Conservation (phyloP, 352 stramenopile genomes). For the Peronospora belbahrii region DNA sequence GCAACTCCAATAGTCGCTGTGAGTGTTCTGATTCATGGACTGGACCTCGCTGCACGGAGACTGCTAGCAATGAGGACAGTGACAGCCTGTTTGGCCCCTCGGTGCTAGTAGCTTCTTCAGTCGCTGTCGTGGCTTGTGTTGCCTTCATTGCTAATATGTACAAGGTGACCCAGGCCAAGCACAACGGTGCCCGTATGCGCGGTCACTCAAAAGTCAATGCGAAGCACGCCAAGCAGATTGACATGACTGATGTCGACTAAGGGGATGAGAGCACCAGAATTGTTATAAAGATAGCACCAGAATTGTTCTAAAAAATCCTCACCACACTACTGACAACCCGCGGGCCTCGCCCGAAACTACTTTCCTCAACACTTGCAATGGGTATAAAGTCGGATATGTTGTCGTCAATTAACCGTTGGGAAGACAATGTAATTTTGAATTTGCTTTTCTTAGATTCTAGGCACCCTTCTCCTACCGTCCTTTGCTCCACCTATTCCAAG, state of each 20-base stretch:
- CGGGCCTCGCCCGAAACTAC: too few relatives aligned
- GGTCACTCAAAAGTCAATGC: slow-evolving; percentile 14
- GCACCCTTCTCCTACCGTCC: too few relatives aligned
- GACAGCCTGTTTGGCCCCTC: slow-evolving; percentile 22
- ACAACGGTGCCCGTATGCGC: slow-evolving; percentile 7
- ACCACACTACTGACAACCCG: too few relatives aligned
- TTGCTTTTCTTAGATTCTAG: too few relatives aligned
- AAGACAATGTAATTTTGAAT: too few relatives aligned
- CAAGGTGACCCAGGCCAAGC: slow-evolving; percentile 24
- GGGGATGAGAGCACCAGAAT: slow-evolving; percentile 17
- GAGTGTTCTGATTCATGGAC: slow-evolving; percentile 33
- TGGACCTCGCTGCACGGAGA: slow-evolving; percentile 40
- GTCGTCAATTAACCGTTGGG: too few relatives aligned
- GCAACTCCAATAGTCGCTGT: slow-evolving; percentile 25
- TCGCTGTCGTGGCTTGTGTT: slow-evolving; percentile 10
- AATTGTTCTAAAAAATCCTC: slow-evolving; percentile 17
- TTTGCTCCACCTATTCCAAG: too few relatives aligned
- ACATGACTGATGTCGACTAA: slow-evolving; percentile 13
- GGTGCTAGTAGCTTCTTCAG: slow-evolving; percentile 16
- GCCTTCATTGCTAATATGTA: slow-evolving; percentile 9
- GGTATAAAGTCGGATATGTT: too few relatives aligned
- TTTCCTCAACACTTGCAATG: too few relatives aligned
- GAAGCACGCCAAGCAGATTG: slow-evolving; percentile 20
- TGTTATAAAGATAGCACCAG: too few relatives aligned
- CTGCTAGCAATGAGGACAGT: slow-evolving; percentile 11